Percentiles rank a stretch among this genome's conserved stretches.
Conservation (phyloP, 2,329 filamentous ascomycete genomes). For the Calonectria pteridis region DNA sequence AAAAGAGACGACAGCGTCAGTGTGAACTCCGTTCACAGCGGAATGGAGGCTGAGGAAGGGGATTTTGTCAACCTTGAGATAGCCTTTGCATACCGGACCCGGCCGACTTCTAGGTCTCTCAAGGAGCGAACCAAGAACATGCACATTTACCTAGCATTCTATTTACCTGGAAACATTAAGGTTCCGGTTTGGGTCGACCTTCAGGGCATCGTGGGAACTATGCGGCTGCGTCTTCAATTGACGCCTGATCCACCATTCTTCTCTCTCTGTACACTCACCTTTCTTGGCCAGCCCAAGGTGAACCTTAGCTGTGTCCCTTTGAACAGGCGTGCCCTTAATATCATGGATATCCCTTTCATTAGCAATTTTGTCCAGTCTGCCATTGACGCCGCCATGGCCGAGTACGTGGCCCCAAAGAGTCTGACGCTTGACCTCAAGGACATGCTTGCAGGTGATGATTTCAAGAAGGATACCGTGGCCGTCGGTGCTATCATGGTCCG, state of each 20-base stretch:
- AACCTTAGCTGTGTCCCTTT: constrained; percentile 78
- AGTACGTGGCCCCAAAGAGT: constrained; percentile 83
- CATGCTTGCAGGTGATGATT: constrained; percentile 82
- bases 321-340: constrained; percentile 75
- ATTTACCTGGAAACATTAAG: constrained; percentile 67
- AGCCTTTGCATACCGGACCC: constrained; percentile 78
- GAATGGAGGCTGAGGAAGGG: constrained; percentile 82
- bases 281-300: constrained; percentile 81
- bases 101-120: constrained; percentile 70
- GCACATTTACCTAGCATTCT: constrained; percentile 79
- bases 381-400: constrained; percentile 78
- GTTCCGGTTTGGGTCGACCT: constrained; percentile 81
- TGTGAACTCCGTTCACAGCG: constrained; percentile 56
- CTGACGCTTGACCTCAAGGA: constrained; percentile 80
- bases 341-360: constrained; percentile 82
- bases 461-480: constrained; percentile 79
- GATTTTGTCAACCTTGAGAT: constrained; percentile 84
- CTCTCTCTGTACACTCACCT: constrained; percentile 79
- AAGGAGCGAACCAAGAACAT: constrained; percentile 76
- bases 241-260: constrained; percentile 84
- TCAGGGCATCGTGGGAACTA: constrained; percentile 76
- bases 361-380: constrained; percentile 81
- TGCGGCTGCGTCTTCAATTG: constrained; percentile 77
- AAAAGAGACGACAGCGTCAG: constrained; percentile 55
- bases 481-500: constrained; percentile 75